These are phyloP conservation scores for Saccharomyces cerevisiae DNA, from an alignment of 805 yeast genomes.

Conservation along the genomic window DNA sequence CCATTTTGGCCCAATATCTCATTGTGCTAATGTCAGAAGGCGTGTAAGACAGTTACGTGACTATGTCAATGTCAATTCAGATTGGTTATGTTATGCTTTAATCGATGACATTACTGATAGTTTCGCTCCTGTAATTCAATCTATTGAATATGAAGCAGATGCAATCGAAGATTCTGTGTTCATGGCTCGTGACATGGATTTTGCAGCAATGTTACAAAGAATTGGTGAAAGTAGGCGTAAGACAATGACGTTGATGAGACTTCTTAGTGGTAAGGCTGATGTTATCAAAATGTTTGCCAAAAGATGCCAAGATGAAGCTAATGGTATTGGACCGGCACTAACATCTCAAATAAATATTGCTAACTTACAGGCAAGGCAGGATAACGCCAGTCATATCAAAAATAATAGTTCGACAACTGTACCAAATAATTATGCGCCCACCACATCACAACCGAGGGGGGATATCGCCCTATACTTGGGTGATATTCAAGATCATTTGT, in stretches of 20 bases:
- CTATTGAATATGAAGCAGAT: slow-evolving; percentile 73
- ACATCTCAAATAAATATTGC: slow-evolving; percentile 35
- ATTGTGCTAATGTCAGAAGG: slow-evolving; percentile 71
- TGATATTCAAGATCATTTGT: slow-evolving; percentile 94
- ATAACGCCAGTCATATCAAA: slow-evolving; percentile 1
- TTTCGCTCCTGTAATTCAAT: slow-evolving; percentile 72
- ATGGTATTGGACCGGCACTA: slow-evolving; percentile 36
- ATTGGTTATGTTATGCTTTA: slow-evolving; percentile 75
- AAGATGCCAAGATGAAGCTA: slow-evolving; percentile 69
- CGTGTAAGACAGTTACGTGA: slow-evolving; percentile 74
- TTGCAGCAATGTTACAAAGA: slow-evolving; percentile 64
- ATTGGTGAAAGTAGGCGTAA: slow-evolving; percentile 86
- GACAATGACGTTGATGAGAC: slow-evolving; percentile 86
- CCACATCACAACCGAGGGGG: slow-evolving; percentile 59
- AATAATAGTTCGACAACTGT: slow-evolving; percentile 4
- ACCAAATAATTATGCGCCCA: background rate
- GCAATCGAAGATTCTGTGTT: slow-evolving; percentile 77
- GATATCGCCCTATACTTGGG: slow-evolving; percentile 89
- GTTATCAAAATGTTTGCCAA: slow-evolving; percentile 94
- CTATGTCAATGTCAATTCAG: slow-evolving; percentile 69
- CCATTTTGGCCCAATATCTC: slow-evolving; percentile 60
- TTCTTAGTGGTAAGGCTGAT: slow-evolving; percentile 89
- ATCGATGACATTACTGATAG: slow-evolving; percentile 83
- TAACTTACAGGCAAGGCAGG: slow-evolving; percentile 23
- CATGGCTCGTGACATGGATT: slow-evolving; percentile 65